These are phyloP conservation scores for Hypoxylon sp. DNA, from an alignment of 2,329 filamentous ascomycete genomes.

Conservation along the genomic window DNA sequence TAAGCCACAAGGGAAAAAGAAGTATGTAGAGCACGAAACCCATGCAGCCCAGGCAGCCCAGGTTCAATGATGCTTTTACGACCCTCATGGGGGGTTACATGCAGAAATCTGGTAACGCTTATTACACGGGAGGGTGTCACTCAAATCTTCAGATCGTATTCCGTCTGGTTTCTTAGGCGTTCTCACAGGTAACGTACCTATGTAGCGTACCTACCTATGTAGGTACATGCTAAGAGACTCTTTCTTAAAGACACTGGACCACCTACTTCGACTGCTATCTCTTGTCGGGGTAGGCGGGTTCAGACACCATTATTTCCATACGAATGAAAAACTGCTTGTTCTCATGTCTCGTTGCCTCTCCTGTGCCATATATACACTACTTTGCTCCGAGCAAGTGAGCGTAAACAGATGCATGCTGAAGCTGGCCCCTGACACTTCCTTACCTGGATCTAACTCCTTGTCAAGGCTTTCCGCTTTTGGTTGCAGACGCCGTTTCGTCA, in stretches of 20 bases:
- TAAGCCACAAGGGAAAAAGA: slow-evolving; percentile 23
- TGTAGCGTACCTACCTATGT: neutral
- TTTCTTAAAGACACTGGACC: neutral
- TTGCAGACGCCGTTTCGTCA: slow-evolving; percentile 24
- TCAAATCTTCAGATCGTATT: slow-evolving; percentile 26
- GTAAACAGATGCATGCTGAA: slow-evolving; percentile 15
- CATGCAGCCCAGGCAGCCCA: slow-evolving; percentile 20
- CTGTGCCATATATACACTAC: slow-evolving; percentile 15
- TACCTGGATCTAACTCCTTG: slow-evolving; percentile 24
- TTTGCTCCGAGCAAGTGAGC: slow-evolving; percentile 20
- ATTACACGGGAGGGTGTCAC: slow-evolving; percentile 20
- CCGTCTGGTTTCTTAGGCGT: slow-evolving; percentile 13
- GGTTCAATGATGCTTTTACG: no score
- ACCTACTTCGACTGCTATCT: neutral
- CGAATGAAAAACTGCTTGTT: neutral
- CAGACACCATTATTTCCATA: slow-evolving; percentile 12
- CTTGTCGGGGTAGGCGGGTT: neutral
- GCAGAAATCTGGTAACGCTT: slow-evolving; percentile 27
- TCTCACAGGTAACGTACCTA: neutral
- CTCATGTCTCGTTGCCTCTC: neutral
- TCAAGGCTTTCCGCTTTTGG: slow-evolving; percentile 30
- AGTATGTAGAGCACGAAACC: neutral
- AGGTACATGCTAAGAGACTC: neutral
- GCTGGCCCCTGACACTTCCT: slow-evolving; percentile 14
- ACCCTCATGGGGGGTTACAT: slow-evolving; percentile 29